phyloP scores from a whole-genome alignment of 352 stramenopile genomes.

The Phytophthora ramorum region DNA sequence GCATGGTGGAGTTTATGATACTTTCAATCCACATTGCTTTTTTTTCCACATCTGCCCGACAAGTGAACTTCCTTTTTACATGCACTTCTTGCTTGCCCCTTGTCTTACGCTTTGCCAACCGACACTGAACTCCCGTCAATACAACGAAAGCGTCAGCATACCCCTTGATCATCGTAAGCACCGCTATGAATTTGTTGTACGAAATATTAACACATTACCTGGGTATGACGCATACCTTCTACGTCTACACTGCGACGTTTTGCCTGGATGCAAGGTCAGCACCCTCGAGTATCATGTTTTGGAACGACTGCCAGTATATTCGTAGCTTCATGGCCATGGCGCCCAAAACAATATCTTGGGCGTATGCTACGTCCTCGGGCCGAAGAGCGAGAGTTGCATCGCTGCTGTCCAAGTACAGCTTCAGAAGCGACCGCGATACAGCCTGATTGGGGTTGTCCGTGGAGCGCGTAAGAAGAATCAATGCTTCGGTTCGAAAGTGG shows the following conservation, averaged over 20 bases:
- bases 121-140: no score
- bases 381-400: background rate
- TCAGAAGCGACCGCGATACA: constrained; percentile 13
- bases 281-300: constrained; percentile 24
- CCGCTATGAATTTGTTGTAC: no score
- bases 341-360: constrained; percentile 24
- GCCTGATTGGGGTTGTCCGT: background rate
- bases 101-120: no score
- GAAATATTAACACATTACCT: no score
- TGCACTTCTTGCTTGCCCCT: no score
- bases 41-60: no score
- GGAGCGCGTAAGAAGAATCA: constrained; percentile 9
- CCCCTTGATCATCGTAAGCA: no score
- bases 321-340: constrained; percentile 26
- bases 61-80: no score
- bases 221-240: no score
- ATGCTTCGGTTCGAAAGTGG: constrained; percentile 16
- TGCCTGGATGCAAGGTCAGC: background rate
- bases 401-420: constrained; percentile 21
- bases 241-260: background rate
- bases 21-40: no score
- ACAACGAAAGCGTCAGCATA: no score
- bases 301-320: constrained; percentile 23
- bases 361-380: constrained; percentile 18
- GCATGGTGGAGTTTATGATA: no score